Conservation (phyloP, 2,329 filamentous ascomycete genomes). For the Sarocladium kiliense region DNA sequence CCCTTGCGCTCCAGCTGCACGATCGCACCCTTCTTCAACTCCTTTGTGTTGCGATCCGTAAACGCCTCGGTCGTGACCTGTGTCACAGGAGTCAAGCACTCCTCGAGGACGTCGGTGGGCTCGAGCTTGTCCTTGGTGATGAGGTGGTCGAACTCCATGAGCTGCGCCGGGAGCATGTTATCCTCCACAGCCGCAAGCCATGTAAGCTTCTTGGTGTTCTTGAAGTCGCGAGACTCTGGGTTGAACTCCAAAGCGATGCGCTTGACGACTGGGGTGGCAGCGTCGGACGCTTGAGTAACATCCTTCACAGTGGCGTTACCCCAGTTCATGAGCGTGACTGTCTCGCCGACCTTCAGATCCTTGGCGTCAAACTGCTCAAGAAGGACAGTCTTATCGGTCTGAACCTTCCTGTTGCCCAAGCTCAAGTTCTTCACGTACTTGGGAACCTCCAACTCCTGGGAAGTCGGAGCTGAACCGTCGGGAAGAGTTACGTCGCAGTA, state of each 20-base stretch:
- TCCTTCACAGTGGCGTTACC: slow-evolving; percentile 79
- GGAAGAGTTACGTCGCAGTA: slow-evolving; percentile 63
- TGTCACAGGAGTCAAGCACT: slow-evolving; percentile 74
- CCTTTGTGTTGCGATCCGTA: slow-evolving; percentile 74
- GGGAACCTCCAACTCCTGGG: slow-evolving; percentile 60
- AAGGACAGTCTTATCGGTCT: slow-evolving; percentile 68
- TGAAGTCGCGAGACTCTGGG: slow-evolving; percentile 69
- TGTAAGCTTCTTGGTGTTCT: slow-evolving; percentile 95
- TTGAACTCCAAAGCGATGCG: slow-evolving; percentile 14
- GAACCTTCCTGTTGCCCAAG: slow-evolving; percentile 80
- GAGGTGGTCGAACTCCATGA: slow-evolving; percentile 93
- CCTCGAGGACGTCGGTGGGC: slow-evolving; percentile 79
- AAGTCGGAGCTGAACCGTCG: slow-evolving; percentile 62
- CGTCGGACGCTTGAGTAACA: slow-evolving; percentile 32
- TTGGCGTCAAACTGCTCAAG: slow-evolving; percentile 85
- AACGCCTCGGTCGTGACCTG: slow-evolving; percentile 68
- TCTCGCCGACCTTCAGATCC: slow-evolving; percentile 76
- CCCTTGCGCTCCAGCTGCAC: slow-evolving; percentile 94
- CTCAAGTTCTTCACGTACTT: slow-evolving; percentile 86
- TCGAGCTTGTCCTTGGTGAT: slow-evolving; percentile 93
- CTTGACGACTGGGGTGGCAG: neutral
- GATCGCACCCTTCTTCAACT: slow-evolving; percentile 80
- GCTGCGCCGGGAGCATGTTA: slow-evolving; percentile 73
- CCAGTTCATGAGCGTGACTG: slow-evolving; percentile 96
- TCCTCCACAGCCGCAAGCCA: slow-evolving; percentile 81